These are phyloP conservation scores for Fusarium secorum DNA, from an alignment of 2,329 filamentous ascomycete genomes.

Conservation along the genomic window DNA sequence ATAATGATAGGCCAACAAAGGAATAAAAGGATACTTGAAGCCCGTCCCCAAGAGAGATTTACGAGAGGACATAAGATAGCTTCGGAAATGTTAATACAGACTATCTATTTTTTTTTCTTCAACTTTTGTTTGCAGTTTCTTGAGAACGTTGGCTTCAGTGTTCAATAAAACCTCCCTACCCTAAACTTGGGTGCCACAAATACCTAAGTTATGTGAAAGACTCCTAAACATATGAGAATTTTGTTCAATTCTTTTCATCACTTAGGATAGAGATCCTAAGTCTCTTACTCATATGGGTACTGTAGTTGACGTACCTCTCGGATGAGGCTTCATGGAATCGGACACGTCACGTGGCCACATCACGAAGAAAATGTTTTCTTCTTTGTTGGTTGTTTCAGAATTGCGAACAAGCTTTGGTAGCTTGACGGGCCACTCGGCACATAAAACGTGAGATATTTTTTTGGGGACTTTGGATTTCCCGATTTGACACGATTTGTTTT, in stretches of 20 bases:
- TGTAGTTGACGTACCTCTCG: not conserved
- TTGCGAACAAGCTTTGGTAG: slow-evolving; percentile 24
- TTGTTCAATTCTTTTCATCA: not conserved
- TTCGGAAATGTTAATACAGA: not conserved
- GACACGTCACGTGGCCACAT: not conserved
- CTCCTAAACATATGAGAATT: not conserved
- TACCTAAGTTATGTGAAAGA: not conserved
- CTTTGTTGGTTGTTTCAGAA: slow-evolving; percentile 21
- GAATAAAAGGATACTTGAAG: not conserved
- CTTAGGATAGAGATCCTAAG: not conserved
- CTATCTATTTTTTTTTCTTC: not conserved
- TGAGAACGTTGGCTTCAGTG: not conserved
- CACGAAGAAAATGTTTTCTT: not conserved
- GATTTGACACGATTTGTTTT: slow-evolving; percentile 25
- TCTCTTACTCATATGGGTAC: not conserved
- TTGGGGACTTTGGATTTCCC: slow-evolving; percentile 8
- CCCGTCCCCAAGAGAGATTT: not conserved
- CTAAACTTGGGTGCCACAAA: not conserved
- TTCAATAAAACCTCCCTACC: not conserved
- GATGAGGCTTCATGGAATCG: not conserved
- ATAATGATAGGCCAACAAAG: not conserved
- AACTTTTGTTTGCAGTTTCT: too few species aligned
- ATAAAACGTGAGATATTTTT: not conserved
- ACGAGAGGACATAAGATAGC: not conserved
- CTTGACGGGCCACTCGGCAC: not conserved